Base-by-base conservation (phyloP, 2,329 filamentous ascomycete species). In the Neobulgaria alba region DNA sequence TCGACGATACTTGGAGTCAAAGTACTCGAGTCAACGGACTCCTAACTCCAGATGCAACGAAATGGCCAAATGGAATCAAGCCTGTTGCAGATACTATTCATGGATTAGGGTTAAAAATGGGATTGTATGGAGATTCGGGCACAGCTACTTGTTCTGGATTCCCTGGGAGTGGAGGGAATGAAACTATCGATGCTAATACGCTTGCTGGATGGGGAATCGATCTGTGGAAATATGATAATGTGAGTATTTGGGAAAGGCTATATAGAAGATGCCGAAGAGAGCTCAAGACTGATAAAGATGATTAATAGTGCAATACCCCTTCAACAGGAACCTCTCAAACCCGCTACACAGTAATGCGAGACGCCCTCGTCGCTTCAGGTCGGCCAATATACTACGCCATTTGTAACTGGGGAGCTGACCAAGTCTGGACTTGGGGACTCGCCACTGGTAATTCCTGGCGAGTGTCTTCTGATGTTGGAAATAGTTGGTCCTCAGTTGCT, bases 151-250 rank as follows among this genome's bases (percentile, higher is more conserved):
- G 50, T 23, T 45, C 31, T n/a, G 49, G 47, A 0, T 53, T 53
- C 33, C 45, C 73, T 10, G 77, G 68, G 1, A 73, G 68, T 38
- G 53, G 77, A 8, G 75, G 71, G 1, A 67, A 71, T 48, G 77
- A 82, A 49, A 57, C 64, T 2, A 57, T 73, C 12, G 78, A 82
- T 56, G 77, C 76, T 1, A 57, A 67, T 31, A 70, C 72, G 0
- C 79, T 73, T 53, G 70, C 72, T 1, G 62, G 65, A 14, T 79
- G 75, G 75, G 73, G 69, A 2, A 65, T 79, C 41, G 74, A 77
- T 52, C 78, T 75, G 42, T 57, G 74, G 10, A 77, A 76, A 57
- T 75, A 74, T 50, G 74, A 77, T 52, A 76, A 77, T 26, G 23
- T 12, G 12, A 26, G 23, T 26, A 7, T 12, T 26, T 26, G n/a